A percentile compares a stretch with the other conserved stretches of the same genome.
These are phyloP conservation scores for Croton setiger DNA, from an alignment of 441 rosid species.

Conservation along the genomic window DNA sequence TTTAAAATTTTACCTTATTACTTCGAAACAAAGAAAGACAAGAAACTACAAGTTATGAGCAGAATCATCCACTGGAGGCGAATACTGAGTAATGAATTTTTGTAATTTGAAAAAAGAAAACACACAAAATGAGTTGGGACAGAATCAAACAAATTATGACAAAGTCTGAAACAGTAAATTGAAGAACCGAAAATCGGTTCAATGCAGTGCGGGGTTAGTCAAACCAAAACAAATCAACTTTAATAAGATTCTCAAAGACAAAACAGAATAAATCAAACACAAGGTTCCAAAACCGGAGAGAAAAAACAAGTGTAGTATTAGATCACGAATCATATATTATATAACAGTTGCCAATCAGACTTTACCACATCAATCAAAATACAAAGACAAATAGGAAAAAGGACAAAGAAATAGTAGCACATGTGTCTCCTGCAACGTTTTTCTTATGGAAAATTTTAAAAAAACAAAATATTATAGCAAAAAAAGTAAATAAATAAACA, in stretches of 20 bases:
- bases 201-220: conserved; percentile 31
- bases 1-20: not conserved
- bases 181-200: conserved; percentile 24
- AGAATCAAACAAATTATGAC: conserved; percentile 25
- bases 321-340: conserved; percentile 23
- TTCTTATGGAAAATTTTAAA: not conserved
- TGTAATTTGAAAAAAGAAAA: not conserved
- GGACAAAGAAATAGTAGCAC: not conserved
- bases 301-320: conserved; percentile 21
- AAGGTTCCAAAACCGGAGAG: conserved; percentile 45
- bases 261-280: conserved; percentile 60
- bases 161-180: conserved; percentile 32
- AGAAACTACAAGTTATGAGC: not conserved
- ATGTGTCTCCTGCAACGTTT: conserved; percentile 8
- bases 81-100: not conserved
- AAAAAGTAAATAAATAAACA: conserved; percentile 2
- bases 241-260: conserved; percentile 58
- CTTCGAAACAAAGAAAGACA: not conserved
- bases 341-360: conserved; percentile 24
- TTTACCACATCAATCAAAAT: conserved; percentile 20
- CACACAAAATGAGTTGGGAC: conserved; percentile 21
- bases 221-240: conserved; percentile 39
- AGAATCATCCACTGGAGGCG: conserved; percentile 5
- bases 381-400: conserved; percentile 9
- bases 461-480: not conserved